These are phyloP conservation scores for Taiwanofungus camphoratus DNA, from an alignment of 1,284 basidiomycete genomes.

Conservation along the genomic window DNA sequence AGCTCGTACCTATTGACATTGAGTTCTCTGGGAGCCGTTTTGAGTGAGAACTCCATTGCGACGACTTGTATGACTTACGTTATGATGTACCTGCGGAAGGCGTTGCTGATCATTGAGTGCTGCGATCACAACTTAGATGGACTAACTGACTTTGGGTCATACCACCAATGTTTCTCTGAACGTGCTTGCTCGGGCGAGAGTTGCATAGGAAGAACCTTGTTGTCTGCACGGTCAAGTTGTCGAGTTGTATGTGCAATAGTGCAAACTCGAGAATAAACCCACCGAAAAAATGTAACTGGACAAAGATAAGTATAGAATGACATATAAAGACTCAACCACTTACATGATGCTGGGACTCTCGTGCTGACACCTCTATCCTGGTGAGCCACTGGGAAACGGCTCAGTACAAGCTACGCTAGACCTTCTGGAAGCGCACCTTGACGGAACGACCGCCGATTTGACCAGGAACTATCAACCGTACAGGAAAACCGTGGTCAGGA, in stretches of 20 bases:
- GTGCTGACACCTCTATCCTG: slow-evolving; percentile 48
- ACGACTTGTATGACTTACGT: slow-evolving; percentile 23
- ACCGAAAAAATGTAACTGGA: slow-evolving; percentile 15
- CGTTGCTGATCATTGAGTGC: neutral
- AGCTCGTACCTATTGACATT: slow-evolving; percentile 43
- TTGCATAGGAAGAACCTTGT: slow-evolving; percentile 57
- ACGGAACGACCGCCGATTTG: slow-evolving; percentile 59
- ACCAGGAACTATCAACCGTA: slow-evolving; percentile 59
- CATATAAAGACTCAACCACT: slow-evolving; percentile 11
- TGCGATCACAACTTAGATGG: slow-evolving; percentile 3
- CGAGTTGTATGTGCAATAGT: neutral
- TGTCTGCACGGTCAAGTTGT: slow-evolving; percentile 34
- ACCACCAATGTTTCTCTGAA: slow-evolving; percentile 56
- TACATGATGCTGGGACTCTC: slow-evolving; percentile 52
- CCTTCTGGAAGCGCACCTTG: slow-evolving; percentile 25
- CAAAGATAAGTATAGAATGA: neutral
- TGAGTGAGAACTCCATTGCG: slow-evolving; percentile 11
- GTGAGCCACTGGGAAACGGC: slow-evolving; percentile 51
- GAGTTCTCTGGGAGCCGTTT: slow-evolving; percentile 38
- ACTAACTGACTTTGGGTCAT: slow-evolving; percentile 51
- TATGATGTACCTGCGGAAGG: slow-evolving; percentile 35
- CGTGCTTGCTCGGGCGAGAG: slow-evolving; percentile 53
- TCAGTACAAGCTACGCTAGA: too few species aligned
- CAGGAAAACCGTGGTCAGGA: slow-evolving; percentile 64
- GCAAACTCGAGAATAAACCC: neutral